phyloP scores from a whole-genome alignment of 805 yeast genomes.

The Saccharomycopsis fodiens region DNA sequence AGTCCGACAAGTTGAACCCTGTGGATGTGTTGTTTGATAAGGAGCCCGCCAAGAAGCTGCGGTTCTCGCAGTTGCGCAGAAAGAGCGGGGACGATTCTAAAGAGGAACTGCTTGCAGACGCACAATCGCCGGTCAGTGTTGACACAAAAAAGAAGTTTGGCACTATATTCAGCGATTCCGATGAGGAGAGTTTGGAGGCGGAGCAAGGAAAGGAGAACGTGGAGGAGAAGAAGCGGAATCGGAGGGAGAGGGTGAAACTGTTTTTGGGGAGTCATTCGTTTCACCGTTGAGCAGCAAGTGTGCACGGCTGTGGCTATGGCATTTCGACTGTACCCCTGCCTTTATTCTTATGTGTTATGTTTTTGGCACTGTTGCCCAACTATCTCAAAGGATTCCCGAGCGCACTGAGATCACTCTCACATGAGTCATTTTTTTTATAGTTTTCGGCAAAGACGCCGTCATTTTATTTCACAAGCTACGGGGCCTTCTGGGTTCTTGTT shows the following conservation, averaged over 20 bases:
- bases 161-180: constrained; percentile 15
- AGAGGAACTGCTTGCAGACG: background rate
- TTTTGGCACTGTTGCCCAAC: too few relatives aligned
- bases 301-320: too few relatives aligned
- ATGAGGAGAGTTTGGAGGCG: constrained; percentile 11
- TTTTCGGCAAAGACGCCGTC: too few relatives aligned
- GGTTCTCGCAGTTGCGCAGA: constrained; percentile 4
- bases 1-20: constrained; percentile 6
- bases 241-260: constrained; percentile 16
- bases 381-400: too few relatives aligned
- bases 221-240: constrained; percentile 2
- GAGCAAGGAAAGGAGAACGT: background rate
- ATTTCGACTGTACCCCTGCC: too few relatives aligned
- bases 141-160: constrained; percentile 18
- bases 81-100: background rate
- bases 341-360: too few relatives aligned
- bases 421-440: too few relatives aligned
- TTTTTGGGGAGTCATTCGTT: constrained; percentile 13
- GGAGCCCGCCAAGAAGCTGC: constrained; percentile 9
- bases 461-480: too few relatives aligned
- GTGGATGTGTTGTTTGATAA: constrained; percentile 15
- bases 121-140: constrained; percentile 14
- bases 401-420: too few relatives aligned
- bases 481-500: too few relatives aligned
- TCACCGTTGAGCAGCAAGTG: constrained; percentile 3